Evolutionary conservation across 371 early-diverging fungal species (phyloP).

Genomic region (Batkoa obscura): DNA sequence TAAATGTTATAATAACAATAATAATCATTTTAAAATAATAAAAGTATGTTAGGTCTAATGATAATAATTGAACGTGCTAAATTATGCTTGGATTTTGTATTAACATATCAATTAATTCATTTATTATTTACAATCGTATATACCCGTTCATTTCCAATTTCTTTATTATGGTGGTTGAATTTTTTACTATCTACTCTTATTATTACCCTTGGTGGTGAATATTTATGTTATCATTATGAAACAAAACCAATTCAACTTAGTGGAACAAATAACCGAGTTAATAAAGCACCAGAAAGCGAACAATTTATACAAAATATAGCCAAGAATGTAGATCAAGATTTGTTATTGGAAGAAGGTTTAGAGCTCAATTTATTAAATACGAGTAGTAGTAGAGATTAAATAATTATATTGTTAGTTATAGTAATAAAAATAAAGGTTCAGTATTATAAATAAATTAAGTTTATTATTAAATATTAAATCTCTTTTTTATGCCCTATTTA

Average conservation of each 20-base stretch:
- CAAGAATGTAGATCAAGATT: no score
- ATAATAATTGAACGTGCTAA: constrained; percentile 54
- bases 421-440: no score
- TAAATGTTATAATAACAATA: neutral
- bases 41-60: constrained; percentile 26
- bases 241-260: constrained; percentile 56
- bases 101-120: constrained; percentile 53
- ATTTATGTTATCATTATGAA: constrained; percentile 62
- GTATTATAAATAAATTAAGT: no score
- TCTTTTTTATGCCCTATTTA: no score
- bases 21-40: neutral
- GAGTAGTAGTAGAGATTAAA: no score
- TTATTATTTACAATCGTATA: constrained; percentile 34
- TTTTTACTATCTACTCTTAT: constrained; percentile 26
- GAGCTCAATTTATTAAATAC: no score
- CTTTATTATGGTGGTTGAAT: constrained; percentile 48
- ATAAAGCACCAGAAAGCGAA: no score
- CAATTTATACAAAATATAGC: no score
- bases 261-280: no score
- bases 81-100: constrained; percentile 59
- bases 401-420: no score
- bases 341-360: no score
- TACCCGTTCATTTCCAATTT: constrained; percentile 31
- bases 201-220: constrained; percentile 60
- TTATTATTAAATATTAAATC: no score